Percentiles rank a stretch among this genome's conserved stretches.
These are phyloP conservation scores for Blastobotrys malaysiensis DNA, from an alignment of 1,139 yeast genomes.

Conservation along the genomic window DNA sequence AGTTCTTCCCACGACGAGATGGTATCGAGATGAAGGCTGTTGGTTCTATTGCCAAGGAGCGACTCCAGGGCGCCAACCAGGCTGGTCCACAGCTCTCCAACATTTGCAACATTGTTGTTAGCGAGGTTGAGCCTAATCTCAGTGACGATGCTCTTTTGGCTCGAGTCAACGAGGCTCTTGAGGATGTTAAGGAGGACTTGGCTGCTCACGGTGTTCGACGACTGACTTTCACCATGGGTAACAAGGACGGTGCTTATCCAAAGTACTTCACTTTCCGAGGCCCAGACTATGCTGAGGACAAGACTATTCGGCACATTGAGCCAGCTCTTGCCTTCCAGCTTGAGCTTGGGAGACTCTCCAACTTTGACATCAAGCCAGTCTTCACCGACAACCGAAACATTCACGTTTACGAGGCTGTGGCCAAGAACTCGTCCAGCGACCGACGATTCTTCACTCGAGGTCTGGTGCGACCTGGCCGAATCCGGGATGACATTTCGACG, in stretches of 20 bases:
- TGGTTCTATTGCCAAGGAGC: conserved; percentile 31
- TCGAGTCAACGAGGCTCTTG: conserved; percentile 60
- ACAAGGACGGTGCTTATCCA: conserved; percentile 81
- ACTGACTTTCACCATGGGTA: conserved; percentile 83
- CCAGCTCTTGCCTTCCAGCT: conserved; percentile 98
- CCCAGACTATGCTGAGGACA: conserved; percentile 67
- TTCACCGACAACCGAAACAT: conserved; percentile 96
- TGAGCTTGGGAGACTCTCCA: conserved; percentile 88
- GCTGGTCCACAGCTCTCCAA: conserved; percentile 44
- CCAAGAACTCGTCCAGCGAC: conserved; percentile 89
- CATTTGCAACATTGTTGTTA: conserved; percentile 74
- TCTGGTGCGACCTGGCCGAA: conserved; percentile 91
- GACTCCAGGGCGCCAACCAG: conserved; percentile 34
- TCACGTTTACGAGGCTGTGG: conserved; percentile 94
- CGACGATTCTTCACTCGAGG: conserved; percentile 96
- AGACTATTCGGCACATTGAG: conserved; percentile 93
- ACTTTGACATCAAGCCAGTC: conserved; percentile 90
- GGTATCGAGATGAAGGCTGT: conserved; percentile 28
- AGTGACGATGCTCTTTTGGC: conserved; percentile 64
- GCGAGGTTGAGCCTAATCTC: conserved; percentile 66
- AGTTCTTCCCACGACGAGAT: conserved; percentile 48
- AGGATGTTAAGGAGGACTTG: conserved; percentile 65
- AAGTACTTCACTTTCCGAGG: conserved; percentile 94
- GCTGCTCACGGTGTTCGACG: conserved; percentile 75
- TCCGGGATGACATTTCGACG: conserved; percentile 86